These are phyloP conservation scores for Aspergillus mulundensis DNA, from an alignment of 495 filamentous ascomycete genomes.

Conservation along the genomic window DNA sequence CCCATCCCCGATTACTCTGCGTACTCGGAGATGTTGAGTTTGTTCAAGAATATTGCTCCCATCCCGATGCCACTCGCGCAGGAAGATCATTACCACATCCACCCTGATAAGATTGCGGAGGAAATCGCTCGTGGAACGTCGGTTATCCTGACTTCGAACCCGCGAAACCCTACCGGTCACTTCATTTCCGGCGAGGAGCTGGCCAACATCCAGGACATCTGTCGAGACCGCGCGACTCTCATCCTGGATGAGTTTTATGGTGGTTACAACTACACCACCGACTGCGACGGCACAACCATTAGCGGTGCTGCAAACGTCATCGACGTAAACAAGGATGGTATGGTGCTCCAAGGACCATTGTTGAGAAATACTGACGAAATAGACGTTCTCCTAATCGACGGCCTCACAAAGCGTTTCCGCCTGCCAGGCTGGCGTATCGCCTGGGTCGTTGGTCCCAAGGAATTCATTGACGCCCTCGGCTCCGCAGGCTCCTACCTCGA, in stretches of 20 bases:
- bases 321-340: conserved; percentile 62
- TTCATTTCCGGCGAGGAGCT: conserved; percentile 78
- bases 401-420: conserved; percentile 93
- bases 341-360: conserved; percentile 31
- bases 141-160: conserved; percentile 94
- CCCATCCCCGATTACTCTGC: conserved; percentile 76
- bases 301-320: conserved; percentile 80
- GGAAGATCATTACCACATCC: conserved; percentile 84
- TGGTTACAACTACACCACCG: conserved; percentile 87
- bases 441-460: conserved; percentile 93
- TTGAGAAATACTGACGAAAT: conserved; percentile 21
- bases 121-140: conserved; percentile 83
- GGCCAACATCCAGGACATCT: conserved; percentile 84
- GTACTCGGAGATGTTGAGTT: conserved; percentile 93
- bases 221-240: conserved; percentile 81
- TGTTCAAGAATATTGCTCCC: conserved; percentile 90
- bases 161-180: conserved; percentile 89
- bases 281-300: conserved; percentile 86
- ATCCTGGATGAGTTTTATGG: conserved; percentile 98
- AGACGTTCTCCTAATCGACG: conserved; percentile 91
- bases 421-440: conserved; percentile 95
- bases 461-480: conserved; percentile 91
- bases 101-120: conserved; percentile 85
- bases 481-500: conserved; percentile 95
- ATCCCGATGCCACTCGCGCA: conserved; percentile 82